phyloP scores from a whole-genome alignment of 192 early-diverging fungal species.

The Pilobolus umbonatus region DNA sequence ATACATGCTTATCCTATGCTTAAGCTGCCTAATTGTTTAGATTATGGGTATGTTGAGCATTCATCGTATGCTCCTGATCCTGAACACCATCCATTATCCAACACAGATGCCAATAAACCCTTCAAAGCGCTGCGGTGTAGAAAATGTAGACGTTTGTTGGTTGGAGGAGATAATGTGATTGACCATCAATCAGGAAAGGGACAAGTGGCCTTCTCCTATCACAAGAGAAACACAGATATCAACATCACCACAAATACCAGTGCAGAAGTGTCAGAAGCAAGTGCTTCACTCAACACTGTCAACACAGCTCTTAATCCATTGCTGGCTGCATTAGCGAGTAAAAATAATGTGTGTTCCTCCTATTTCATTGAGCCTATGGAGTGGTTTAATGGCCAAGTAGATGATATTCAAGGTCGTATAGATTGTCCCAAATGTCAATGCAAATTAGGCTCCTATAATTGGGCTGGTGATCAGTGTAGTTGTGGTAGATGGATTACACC shows the following conservation, averaged over 20 bases:
- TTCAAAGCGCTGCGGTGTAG: constrained; percentile 44
- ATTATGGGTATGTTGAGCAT: constrained; percentile 51
- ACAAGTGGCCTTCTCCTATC: constrained; percentile 66
- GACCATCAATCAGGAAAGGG: constrained; percentile 67
- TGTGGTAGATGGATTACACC: constrained; percentile 81
- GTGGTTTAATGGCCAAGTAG: constrained; percentile 66
- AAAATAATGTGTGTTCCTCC: constrained; percentile 55
- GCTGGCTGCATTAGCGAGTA: constrained; percentile 26
- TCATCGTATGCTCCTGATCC: constrained; percentile 53
- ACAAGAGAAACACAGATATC: constrained; percentile 58
- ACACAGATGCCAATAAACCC: constrained; percentile 2
- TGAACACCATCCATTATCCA: constrained; percentile 14
- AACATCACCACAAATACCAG: constrained; percentile 28
- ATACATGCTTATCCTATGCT: not conserved
- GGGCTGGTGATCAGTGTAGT: constrained; percentile 77
- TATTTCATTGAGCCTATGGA: constrained; percentile 83
- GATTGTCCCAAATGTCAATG: constrained; percentile 74
- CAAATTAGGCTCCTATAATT: constrained; percentile 77
- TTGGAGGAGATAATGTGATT: constrained; percentile 58
- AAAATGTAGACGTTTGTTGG: constrained; percentile 59
- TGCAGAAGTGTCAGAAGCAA: not conserved
- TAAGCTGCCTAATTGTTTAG: not conserved
- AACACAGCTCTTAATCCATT: constrained; percentile 22
- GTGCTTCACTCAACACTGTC: constrained; percentile 1
- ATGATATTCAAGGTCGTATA: constrained; percentile 62